A percentile compares a stretch with the other conserved stretches of the same genome.
phyloP scores from a whole-genome alignment of 2,329 filamentous ascomycete genomes.

The Rutstroemia sp. region DNA sequence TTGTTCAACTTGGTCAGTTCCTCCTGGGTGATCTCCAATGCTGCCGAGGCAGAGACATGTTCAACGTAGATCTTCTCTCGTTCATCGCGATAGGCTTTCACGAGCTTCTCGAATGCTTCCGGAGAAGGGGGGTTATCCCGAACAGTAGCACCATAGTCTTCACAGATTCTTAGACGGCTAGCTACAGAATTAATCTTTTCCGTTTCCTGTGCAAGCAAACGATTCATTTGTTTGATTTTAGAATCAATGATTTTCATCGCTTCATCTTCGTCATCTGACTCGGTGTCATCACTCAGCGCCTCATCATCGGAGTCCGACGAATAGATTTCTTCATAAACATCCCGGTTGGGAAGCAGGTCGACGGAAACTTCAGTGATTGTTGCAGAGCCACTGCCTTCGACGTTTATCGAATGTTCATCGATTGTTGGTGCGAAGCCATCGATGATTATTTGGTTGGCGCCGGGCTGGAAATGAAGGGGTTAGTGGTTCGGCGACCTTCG shows the following conservation, averaged over 20 bases:
- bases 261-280: constrained; percentile 25
- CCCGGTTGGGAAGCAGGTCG: constrained; percentile 45
- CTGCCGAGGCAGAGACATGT: constrained; percentile 29
- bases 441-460: constrained; percentile 49
- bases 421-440: constrained; percentile 45
- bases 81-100: constrained; percentile 23
- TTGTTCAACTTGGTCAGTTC: constrained; percentile 29
- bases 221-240: constrained; percentile 21
- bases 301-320: constrained; percentile 30
- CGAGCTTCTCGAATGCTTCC: constrained; percentile 19
- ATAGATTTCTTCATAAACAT: constrained; percentile 35
- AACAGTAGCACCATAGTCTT: constrained; percentile 23
- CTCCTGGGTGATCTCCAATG: constrained; percentile 30
- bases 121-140: constrained; percentile 14
- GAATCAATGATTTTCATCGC: constrained; percentile 17
- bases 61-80: constrained; percentile 33
- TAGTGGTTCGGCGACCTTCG: not conserved
- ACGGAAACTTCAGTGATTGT: constrained; percentile 57
- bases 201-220: constrained; percentile 20
- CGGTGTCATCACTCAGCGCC: constrained; percentile 25
- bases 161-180: constrained; percentile 22
- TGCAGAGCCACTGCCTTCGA: constrained; percentile 50
- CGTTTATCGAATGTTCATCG: constrained; percentile 50
- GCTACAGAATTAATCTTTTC: constrained; percentile 28
- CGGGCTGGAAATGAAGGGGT: constrained; percentile 30